phyloP scores from a whole-genome alignment of 139 green algal species.

The Pleodorina starrii region DNA sequence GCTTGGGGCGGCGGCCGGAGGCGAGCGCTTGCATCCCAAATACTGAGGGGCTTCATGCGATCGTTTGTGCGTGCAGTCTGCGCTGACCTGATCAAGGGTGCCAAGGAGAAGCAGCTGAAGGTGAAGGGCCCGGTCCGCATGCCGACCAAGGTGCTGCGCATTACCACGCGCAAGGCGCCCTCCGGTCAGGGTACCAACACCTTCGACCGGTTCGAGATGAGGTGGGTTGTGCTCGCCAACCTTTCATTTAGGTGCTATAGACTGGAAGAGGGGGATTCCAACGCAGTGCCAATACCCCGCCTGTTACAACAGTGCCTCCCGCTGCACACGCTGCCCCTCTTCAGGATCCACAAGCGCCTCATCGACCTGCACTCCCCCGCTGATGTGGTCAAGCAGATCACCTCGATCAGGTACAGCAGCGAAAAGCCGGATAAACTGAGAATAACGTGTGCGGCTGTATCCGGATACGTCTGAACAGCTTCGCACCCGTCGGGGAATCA shows the following conservation, averaged over 20 bases:
- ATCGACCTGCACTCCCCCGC: slow-evolving; percentile 98
- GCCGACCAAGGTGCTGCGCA: slow-evolving; percentile 97
- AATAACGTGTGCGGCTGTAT: too few relatives aligned
- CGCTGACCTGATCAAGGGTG: slow-evolving; percentile 95
- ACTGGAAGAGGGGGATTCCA: too few relatives aligned
- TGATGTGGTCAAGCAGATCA: slow-evolving; percentile 99
- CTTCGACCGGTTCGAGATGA: slow-evolving; percentile 97
- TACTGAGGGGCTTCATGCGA: too few relatives aligned
- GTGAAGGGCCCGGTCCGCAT: slow-evolving; percentile 99
- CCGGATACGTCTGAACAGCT: too few relatives aligned
- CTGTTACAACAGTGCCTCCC: too few relatives aligned
- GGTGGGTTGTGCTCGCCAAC: slow-evolving; percentile 71
- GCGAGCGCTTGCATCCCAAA: not conserved
- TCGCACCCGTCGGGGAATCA: too few relatives aligned
- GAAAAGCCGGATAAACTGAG: too few relatives aligned
- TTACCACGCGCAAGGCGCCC: slow-evolving; percentile 98
- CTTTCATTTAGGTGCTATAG: too few relatives aligned
- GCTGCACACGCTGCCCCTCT: not conserved
- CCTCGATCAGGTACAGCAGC: slow-evolving; percentile 91
- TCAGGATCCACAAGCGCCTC: slow-evolving; percentile 98
- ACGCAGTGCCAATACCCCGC: too few relatives aligned
- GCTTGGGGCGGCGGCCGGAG: not conserved
- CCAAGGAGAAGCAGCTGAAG: slow-evolving; percentile 99
- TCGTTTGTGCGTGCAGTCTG: slow-evolving; percentile 86
- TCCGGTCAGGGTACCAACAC: slow-evolving; percentile 99